phyloP scores from a whole-genome alignment of 495 filamentous ascomycete genomes.

The Talaromyces stipitatus region DNA sequence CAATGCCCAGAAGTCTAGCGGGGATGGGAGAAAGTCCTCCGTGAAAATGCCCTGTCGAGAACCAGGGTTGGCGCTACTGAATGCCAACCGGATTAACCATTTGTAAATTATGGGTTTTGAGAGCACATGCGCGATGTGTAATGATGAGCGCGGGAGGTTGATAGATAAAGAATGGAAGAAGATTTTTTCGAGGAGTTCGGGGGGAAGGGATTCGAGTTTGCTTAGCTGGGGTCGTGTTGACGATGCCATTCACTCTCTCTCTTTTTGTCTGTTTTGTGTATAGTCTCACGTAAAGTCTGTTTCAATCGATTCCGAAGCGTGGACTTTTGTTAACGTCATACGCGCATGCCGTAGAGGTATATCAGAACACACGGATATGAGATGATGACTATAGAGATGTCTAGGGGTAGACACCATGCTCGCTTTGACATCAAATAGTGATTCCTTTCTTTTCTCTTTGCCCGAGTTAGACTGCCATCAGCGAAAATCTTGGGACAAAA shows the following conservation, averaged over 20 bases:
- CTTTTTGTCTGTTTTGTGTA: background rate
- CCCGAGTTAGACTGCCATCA: background rate
- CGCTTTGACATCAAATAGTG: background rate
- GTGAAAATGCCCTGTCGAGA: constrained; percentile 26
- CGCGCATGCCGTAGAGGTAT: background rate
- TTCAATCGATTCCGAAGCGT: background rate
- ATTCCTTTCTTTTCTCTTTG: background rate
- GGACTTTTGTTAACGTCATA: background rate
- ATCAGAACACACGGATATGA: background rate
- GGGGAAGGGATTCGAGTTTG: constrained; percentile 40
- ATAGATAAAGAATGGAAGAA: constrained; percentile 44
- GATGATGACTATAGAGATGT: background rate
- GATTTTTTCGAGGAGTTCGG: constrained; percentile 44
- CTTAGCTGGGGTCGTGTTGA: constrained; percentile 14
- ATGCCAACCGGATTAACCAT: constrained; percentile 37
- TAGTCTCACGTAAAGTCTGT: background rate
- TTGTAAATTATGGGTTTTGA: constrained; percentile 31
- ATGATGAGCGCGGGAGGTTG: constrained; percentile 41
- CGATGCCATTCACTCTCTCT: constrained; percentile 9
- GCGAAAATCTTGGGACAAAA: no score
- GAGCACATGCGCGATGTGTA: constrained; percentile 21
- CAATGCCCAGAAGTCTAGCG: constrained; percentile 24
- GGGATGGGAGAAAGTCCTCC: constrained; percentile 28
- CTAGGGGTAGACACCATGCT: background rate
- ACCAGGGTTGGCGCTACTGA: constrained; percentile 28